Base-by-base conservation (phyloP, 768 basidiomycete genomes). In the Crucibulum laeve region DNA sequence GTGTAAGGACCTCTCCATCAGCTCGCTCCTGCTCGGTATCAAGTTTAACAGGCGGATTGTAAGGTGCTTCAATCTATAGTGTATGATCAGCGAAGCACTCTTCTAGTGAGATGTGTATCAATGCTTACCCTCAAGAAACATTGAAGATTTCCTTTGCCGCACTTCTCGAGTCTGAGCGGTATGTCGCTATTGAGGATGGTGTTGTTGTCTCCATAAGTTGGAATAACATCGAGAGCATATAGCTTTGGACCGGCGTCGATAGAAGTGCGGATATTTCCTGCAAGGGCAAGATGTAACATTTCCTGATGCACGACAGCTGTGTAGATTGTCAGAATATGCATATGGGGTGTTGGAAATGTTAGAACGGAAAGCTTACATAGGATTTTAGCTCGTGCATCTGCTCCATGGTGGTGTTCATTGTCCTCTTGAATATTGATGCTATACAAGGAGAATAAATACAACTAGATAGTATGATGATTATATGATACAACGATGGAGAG, bases 231-330 rank as follows among this genome's bases (percentile, higher is more conserved):
- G 17, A 46, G 40, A 14, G 51, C 47, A 39, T 57, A 57, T 11
- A 60, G 45, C 18, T 47, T 52, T 11, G 55, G 54, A 24, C 14
- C 49, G 7, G 52, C 54, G 14, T 53, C 58, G 26, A 56, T 40
- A 4, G 58, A 51, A 25, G 40, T 48, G 18, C 57, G 47, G 19
- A 54, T 41, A 23, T 60, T 60, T 10, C 58, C 54, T n/a, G 52
- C 54, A 14, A 60, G 51, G 35, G 44, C 48, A 18, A 60, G 50
- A 48, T 60, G 58, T 34, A 60, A 49, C 56, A 60, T 60, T 36
- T 60, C 58, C 46, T 60, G 50, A 5, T 49, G 45, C 34, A 56
- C 53, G 21, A 60, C 52, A 18, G 51, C 58, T 60, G 38, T 25
- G 17, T 25, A 11, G 19, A 34, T 13, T 23, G 42, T 18, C 5